A percentile compares a stretch with the other conserved stretches of the same genome.
phyloP scores from a whole-genome alignment of 2,329 filamentous ascomycete species.

The Aspergillus calidoustus region DNA sequence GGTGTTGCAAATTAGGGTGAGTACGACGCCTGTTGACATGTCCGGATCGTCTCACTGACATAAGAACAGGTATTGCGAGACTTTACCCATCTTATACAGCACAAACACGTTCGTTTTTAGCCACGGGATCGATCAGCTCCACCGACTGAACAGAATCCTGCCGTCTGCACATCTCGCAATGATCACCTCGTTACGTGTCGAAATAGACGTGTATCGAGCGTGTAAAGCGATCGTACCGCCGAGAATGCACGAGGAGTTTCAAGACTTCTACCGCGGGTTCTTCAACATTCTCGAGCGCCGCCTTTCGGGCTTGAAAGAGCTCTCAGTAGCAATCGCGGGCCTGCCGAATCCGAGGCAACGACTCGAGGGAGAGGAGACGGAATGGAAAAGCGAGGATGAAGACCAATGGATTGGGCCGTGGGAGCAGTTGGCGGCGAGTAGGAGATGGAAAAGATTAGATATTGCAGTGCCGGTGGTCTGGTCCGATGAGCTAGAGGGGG shows the following conservation, averaged over 20 bases:
- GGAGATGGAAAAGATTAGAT: conserved; percentile 12
- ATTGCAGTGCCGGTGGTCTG: conserved; percentile 10
- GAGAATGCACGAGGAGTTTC: conserved; percentile 5
- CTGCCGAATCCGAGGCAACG: not conserved
- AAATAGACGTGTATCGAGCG: conserved; percentile 18
- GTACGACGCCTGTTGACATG: not conserved
- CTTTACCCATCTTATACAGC: conserved; percentile 1
- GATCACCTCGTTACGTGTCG: conserved; percentile 9
- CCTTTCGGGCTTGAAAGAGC: conserved; percentile 1
- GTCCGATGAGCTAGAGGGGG: not conserved
- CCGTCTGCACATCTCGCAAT: conserved; percentile 6
- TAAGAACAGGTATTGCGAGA: conserved; percentile 4
- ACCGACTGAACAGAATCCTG: conserved; percentile 12
- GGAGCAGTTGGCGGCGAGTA: conserved; percentile 10
- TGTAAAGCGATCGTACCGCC: not conserved
- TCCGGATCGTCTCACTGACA: not conserved
- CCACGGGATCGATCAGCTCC: conserved; percentile 19
- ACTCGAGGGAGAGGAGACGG: not conserved
- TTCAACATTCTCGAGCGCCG: conserved; percentile 4
- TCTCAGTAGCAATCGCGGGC: conserved; percentile 13
- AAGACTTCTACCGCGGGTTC: conserved; percentile 6
- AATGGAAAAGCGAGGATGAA: conserved; percentile 9
- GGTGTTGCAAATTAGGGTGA: conserved; percentile 13
- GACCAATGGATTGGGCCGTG: conserved; percentile 14
- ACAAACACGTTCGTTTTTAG: conserved; percentile 19